phyloP scores from a whole-genome alignment of 805 yeast genomes.

The Yamadazyma takamatsuzukensis region DNA sequence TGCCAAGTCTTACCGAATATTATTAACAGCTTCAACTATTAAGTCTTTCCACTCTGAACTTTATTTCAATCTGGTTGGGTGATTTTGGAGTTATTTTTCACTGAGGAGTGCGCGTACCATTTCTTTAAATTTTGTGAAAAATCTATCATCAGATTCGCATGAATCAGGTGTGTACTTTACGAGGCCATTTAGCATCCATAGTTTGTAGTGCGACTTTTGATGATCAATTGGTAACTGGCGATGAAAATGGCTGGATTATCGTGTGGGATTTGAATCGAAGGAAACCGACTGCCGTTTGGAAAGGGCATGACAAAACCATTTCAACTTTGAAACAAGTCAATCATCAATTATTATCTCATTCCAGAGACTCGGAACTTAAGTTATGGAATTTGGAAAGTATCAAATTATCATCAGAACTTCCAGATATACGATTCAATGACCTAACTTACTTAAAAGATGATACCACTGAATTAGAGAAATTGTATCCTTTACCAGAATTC shows the following conservation, averaged over 20 bases:
- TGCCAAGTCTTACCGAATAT: too few species aligned
- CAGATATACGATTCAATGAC: slow-evolving; percentile 11
- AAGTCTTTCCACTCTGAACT: too few species aligned
- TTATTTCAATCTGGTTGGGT: too few species aligned
- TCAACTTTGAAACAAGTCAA: slow-evolving; percentile 34
- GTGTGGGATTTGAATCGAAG: slow-evolving; percentile 62
- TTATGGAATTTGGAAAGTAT: slow-evolving; percentile 37
- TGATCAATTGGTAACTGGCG: slow-evolving; percentile 45
- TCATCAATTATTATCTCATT: slow-evolving; percentile 51
- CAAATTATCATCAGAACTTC: slow-evolving; percentile 5
- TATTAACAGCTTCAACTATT: too few species aligned
- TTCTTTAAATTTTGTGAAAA: too few species aligned
- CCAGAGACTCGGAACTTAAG: slow-evolving; percentile 55
- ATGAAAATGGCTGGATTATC: slow-evolving; percentile 57
- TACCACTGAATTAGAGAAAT: slow-evolving; percentile 20
- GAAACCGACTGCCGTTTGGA: slow-evolving; percentile 56
- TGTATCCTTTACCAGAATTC: slow-evolving; percentile 10
- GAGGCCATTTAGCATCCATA: slow-evolving; percentile 12
- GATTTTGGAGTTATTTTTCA: too few species aligned
- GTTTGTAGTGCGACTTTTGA: slow-evolving; percentile 6
- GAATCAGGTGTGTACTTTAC: slow-evolving; percentile 12
- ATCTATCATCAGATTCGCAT: too few species aligned
- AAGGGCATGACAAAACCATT: slow-evolving; percentile 53
- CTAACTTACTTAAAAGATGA: slow-evolving; percentile 12
- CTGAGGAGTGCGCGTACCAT: too few species aligned